Evolutionary conservation across 495 filamentous ascomycete genomes (phyloP).

Genomic region (Jackrogersella multiformis): DNA sequence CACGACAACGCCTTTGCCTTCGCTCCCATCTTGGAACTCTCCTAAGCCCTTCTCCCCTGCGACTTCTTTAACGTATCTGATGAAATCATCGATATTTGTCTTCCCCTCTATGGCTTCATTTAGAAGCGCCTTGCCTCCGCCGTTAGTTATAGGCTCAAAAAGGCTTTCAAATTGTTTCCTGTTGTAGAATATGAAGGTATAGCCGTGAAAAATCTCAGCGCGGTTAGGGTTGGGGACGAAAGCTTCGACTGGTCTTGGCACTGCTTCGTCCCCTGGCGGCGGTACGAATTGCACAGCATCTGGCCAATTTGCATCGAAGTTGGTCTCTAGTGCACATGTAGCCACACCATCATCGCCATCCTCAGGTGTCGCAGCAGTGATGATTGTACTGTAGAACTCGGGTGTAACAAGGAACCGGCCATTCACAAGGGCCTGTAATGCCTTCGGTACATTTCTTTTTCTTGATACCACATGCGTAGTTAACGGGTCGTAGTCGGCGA

Average conservation of each 20-base stretch:
- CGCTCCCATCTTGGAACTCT: slow-evolving; percentile 67
- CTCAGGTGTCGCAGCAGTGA: slow-evolving; percentile 72
- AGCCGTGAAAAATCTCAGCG: slow-evolving; percentile 80
- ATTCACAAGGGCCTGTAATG: slow-evolving; percentile 87
- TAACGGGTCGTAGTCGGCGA: slow-evolving; percentile 71
- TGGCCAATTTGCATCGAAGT: slow-evolving; percentile 87
- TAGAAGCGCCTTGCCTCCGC: slow-evolving; percentile 81
- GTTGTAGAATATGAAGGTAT: slow-evolving; percentile 89
- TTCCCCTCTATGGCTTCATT: slow-evolving; percentile 68
- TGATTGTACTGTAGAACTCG: slow-evolving; percentile 71
- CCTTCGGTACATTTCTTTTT: slow-evolving; percentile 89
- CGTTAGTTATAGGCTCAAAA: slow-evolving; percentile 75
- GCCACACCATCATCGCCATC: slow-evolving; percentile 61
- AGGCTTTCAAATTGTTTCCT: slow-evolving; percentile 80
- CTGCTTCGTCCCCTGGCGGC: slow-evolving; percentile 76
- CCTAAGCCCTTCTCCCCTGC: slow-evolving; percentile 76
- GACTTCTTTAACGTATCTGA: slow-evolving; percentile 76
- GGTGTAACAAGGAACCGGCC: slow-evolving; percentile 82
- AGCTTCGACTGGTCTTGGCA: slow-evolving; percentile 65
- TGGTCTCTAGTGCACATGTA: slow-evolving; percentile 75
- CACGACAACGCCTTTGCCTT: slow-evolving; percentile 76
- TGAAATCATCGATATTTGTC: slow-evolving; percentile 79
- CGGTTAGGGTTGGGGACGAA: slow-evolving; percentile 75
- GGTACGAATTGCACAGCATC: slow-evolving; percentile 75
- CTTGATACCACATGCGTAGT: slow-evolving; percentile 91